Percentiles rank a stretch among this genome's conserved stretches.
phyloP scores from a whole-genome alignment of 129 eudicot genomes.

The Artemisia argyi region DNA sequence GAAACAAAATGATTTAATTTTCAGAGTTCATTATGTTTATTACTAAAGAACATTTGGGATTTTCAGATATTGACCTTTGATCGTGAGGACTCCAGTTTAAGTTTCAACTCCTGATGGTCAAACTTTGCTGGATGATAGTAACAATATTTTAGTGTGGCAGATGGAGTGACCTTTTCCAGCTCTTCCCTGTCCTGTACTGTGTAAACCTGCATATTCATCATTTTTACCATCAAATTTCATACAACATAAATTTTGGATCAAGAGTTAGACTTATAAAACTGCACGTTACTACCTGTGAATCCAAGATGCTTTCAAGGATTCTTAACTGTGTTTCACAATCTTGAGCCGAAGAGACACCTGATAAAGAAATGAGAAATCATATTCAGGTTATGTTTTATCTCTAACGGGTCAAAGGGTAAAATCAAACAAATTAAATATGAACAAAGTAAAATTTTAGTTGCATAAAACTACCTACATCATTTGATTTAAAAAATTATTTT shows the following conservation, averaged over 20 bases:
- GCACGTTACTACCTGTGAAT: constrained; percentile 57
- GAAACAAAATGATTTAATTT: background rate
- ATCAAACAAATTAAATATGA: background rate
- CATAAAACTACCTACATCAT: background rate
- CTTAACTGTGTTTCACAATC: constrained; percentile 53
- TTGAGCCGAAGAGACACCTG: constrained; percentile 55
- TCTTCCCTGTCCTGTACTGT: constrained; percentile 39
- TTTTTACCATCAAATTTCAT: constrained; percentile 19
- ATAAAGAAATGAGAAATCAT: constrained; percentile 15
- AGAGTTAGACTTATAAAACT: constrained; percentile 7
- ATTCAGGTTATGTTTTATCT: background rate
- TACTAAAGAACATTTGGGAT: background rate
- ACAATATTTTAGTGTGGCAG: constrained; percentile 36
- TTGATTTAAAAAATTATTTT: background rate
- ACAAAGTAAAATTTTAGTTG: background rate
- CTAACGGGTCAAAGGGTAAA: background rate
- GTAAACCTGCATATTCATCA: constrained; percentile 47
- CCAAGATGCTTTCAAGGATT: constrained; percentile 68
- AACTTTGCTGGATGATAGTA: constrained; percentile 47
- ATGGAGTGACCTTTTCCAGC: constrained; percentile 42
- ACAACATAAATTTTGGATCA: constrained; percentile 12
- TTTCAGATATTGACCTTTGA: constrained; percentile 43
- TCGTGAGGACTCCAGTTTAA: constrained; percentile 47
- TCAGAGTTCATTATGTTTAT: constrained; percentile 1
- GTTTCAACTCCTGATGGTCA: constrained; percentile 41